Evolutionary conservation across 1,139 yeast species (phyloP).

Genomic region (Hemisphaericaspora subhashii): DNA sequence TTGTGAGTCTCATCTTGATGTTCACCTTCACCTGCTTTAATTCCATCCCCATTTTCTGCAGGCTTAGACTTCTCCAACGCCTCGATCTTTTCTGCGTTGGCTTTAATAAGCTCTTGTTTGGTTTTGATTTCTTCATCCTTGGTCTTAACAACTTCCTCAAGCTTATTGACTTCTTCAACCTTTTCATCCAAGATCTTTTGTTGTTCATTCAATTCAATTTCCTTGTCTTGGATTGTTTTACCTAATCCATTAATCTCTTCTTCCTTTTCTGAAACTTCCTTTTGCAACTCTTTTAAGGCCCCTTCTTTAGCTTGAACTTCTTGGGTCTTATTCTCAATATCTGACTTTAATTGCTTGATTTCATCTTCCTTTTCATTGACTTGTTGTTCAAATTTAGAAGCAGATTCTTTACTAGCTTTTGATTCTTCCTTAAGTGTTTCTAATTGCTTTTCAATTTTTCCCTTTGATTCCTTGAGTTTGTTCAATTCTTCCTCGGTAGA

Average conservation of each 20-base stretch:
- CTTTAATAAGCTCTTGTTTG: too few relatives aligned
- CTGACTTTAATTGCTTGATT: background rate
- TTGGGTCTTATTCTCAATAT: background rate
- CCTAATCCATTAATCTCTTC: slow-evolving; percentile 1
- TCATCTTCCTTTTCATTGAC: background rate
- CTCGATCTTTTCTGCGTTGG: background rate
- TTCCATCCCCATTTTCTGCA: too few relatives aligned
- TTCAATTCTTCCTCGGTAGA: background rate
- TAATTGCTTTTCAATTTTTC: background rate
- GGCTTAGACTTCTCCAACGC: too few relatives aligned
- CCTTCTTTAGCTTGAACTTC: background rate
- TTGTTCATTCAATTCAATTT: slow-evolving; percentile 1
- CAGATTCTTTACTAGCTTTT: background rate
- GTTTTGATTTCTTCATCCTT: slow-evolving; percentile 4
- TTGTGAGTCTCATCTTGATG: too few relatives aligned
- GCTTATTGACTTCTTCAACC: background rate
- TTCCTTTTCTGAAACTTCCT: background rate
- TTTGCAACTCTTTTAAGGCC: background rate
- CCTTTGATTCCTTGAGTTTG: background rate
- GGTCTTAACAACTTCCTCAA: background rate
- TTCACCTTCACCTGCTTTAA: too few relatives aligned
- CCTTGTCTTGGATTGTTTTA: slow-evolving; percentile 1
- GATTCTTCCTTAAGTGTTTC: background rate
- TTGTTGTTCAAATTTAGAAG: background rate
- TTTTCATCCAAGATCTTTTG: slow-evolving; percentile 4